phyloP scores from a whole-genome alignment of 768 basidiomycete genomes.

The Amanita muscaria region DNA sequence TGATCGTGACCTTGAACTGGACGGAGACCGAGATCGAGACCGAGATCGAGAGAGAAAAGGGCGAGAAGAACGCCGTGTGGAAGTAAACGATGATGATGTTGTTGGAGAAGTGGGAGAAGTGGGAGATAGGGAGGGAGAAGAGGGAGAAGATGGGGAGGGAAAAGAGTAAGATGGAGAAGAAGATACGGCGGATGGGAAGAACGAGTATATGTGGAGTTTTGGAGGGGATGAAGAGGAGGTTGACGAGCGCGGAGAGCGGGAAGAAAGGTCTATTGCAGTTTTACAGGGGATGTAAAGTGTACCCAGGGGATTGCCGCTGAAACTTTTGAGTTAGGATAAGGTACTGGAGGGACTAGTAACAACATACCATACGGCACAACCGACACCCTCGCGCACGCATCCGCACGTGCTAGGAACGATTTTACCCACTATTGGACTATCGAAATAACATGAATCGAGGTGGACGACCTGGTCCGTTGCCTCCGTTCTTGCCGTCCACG shows the following conservation, averaged over 20 bases:
- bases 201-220: constrained; percentile 1
- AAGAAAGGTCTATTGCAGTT: constrained; percentile 4
- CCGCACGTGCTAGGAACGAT: constrained; percentile 52
- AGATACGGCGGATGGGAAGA: constrained; percentile 4
- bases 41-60: no score
- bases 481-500: constrained; percentile 49
- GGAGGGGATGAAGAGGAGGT: not conserved
- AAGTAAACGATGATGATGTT: not conserved
- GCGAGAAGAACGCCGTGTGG: not conserved
- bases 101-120: not conserved
- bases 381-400: constrained; percentile 59
- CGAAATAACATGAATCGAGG: constrained; percentile 53
- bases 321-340: no score
- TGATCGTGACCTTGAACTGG: no score
- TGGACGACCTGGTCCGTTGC: constrained; percentile 47
- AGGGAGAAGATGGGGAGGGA: not conserved
- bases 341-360: no score
- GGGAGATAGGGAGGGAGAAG: not conserved
- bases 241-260: not conserved
- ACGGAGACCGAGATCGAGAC: no score
- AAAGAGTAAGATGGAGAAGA: constrained; percentile 4
- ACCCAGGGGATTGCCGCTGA: constrained; percentile 10
- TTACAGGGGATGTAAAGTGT: constrained; percentile 8
- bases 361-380: constrained; percentile 48
- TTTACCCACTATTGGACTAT: constrained; percentile 36